A percentile compares a stretch with the other conserved stretches of the same genome.
These are phyloP conservation scores for Dactylis glomerata DNA, from an alignment of 176 grass and related monocot genomes.

Conservation along the genomic window DNA sequence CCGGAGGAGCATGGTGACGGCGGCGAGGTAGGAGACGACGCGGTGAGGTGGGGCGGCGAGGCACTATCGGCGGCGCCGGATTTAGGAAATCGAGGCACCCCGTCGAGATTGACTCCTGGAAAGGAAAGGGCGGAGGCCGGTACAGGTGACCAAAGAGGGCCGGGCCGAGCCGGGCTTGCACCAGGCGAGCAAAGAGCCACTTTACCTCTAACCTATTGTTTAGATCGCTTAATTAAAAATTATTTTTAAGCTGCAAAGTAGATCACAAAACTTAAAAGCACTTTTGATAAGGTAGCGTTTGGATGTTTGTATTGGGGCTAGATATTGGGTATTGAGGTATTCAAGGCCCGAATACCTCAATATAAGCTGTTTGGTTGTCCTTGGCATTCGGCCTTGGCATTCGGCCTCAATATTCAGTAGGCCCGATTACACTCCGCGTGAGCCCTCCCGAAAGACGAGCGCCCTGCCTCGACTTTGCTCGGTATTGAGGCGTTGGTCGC, in stretches of 20 bases:
- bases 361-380: too few relatives aligned
- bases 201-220: neutral
- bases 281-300: too few relatives aligned
- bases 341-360: too few relatives aligned
- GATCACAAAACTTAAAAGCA: neutral
- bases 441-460: too few relatives aligned
- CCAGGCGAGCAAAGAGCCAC: neutral
- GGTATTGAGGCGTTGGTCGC: too few relatives aligned
- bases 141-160: neutral
- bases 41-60: neutral
- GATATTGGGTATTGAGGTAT: too few relatives aligned
- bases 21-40: neutral
- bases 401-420: too few relatives aligned
- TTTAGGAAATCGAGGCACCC: neutral
- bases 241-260: neutral
- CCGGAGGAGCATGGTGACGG: conserved; percentile 9
- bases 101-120: conserved; percentile 11
- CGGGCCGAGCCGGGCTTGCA: neutral
- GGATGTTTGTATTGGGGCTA: too few relatives aligned
- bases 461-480: too few relatives aligned
- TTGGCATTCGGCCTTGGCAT: too few relatives aligned
- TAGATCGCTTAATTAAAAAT: neutral
- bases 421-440: too few relatives aligned
- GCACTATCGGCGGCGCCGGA: conserved; percentile 11
- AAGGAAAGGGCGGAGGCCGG: neutral